Conservation (phyloP, 768 basidiomycete species). For the Auriscalpium microsporum region DNA sequence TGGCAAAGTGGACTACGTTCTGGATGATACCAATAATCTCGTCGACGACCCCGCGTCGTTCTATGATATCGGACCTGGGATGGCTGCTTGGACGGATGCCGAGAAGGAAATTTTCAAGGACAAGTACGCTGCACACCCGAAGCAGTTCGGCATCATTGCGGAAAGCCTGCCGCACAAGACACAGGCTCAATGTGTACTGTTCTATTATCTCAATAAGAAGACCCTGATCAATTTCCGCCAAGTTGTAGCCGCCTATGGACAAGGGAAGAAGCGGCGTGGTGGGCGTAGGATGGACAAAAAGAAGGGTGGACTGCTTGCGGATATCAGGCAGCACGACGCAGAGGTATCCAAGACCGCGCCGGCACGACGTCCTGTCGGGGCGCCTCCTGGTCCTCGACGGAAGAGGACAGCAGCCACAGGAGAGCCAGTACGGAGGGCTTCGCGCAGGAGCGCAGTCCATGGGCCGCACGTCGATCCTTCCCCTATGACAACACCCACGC, state of each 20-base stretch:
- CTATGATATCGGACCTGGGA: slow-evolving; percentile 64
- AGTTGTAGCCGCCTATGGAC: slow-evolving; percentile 56
- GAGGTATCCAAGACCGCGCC: slow-evolving; percentile 21
- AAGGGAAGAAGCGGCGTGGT: slow-evolving; percentile 48
- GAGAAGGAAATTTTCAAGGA: slow-evolving; percentile 75
- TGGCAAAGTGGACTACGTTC: slow-evolving; percentile 52
- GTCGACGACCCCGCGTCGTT: slow-evolving; percentile 72
- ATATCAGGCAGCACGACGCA: slow-evolving; percentile 72
- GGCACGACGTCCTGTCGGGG: slow-evolving; percentile 8
- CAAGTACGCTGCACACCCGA: slow-evolving; percentile 78
- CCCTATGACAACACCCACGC: slow-evolving; percentile 52
- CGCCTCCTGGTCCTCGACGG: neutral
- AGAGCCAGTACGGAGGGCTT: slow-evolving; percentile 6
- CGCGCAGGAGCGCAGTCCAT: slow-evolving; percentile 11
- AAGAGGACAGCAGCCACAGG: neutral
- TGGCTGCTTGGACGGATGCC: slow-evolving; percentile 80
- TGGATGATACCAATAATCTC: slow-evolving; percentile 79
- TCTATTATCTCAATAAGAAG: slow-evolving; percentile 95
- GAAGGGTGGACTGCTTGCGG: slow-evolving; percentile 72
- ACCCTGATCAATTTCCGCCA: slow-evolving; percentile 76
- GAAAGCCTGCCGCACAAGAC: slow-evolving; percentile 76
- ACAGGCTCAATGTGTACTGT: slow-evolving; percentile 80
- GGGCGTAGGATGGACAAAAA: slow-evolving; percentile 55
- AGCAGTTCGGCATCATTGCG: slow-evolving; percentile 94
- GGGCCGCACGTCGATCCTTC: slow-evolving; percentile 42